phyloP scores from a whole-genome alignment of 768 basidiomycete species.

The Boletus reticulatus region DNA sequence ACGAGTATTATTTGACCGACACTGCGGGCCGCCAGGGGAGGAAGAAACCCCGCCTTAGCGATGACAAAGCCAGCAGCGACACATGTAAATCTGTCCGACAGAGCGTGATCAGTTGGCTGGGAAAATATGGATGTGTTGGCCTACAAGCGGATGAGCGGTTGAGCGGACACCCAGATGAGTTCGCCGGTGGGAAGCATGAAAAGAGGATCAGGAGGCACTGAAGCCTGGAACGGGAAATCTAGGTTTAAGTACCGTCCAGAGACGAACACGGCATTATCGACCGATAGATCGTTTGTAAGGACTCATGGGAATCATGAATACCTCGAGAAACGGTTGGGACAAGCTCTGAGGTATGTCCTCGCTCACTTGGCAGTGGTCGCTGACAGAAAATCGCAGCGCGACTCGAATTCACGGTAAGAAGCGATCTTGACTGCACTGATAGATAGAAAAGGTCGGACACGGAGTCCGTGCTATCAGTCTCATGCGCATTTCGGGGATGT shows the following conservation, averaged over 20 bases:
- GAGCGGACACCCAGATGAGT: constrained; percentile 61
- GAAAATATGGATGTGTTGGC: background rate
- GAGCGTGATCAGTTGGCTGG: background rate
- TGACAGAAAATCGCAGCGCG: background rate
- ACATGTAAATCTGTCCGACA: constrained; percentile 46
- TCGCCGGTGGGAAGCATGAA: constrained; percentile 37
- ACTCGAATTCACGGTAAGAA: background rate
- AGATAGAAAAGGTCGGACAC: background rate
- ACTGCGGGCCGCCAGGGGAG: constrained; percentile 54
- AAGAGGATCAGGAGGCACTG: background rate
- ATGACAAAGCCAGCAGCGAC: constrained; percentile 54
- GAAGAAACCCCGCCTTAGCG: constrained; percentile 61
- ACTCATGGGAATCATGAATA: background rate
- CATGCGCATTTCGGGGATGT: background rate
- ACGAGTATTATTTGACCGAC: constrained; percentile 62
- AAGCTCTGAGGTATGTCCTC: no score
- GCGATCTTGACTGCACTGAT: background rate
- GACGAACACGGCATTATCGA: background rate
- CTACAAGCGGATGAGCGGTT: constrained; percentile 60
- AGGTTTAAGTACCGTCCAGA: constrained; percentile 4
- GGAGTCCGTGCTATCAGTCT: background rate
- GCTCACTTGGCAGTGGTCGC: background rate
- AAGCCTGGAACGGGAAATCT: background rate
- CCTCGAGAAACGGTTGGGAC: background rate
- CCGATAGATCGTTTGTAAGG: background rate